Percentiles rank a stretch among this genome's conserved stretches.
phyloP scores from a whole-genome alignment of 495 filamentous ascomycete species.

The Pseudomonodictys pantanalensis region DNA sequence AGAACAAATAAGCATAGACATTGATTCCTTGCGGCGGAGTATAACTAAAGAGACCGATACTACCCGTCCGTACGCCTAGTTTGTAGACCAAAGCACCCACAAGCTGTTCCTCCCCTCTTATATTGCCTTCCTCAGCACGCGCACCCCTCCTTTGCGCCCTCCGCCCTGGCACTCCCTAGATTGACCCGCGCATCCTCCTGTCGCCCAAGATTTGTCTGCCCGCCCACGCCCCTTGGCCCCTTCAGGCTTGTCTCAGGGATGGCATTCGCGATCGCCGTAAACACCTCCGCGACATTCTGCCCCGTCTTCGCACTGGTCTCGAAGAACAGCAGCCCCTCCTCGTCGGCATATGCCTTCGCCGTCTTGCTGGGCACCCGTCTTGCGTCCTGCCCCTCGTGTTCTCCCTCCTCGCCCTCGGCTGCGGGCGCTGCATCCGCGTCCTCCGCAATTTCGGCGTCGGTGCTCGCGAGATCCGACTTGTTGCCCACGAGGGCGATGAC shows the following conservation, averaged over 20 bases:
- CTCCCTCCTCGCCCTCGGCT: conserved; percentile 56
- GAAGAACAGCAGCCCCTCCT: conserved; percentile 90
- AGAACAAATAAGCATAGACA: too few relatives aligned
- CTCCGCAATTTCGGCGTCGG: conserved; percentile 40
- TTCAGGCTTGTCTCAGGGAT: conserved; percentile 96
- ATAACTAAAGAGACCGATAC: too few relatives aligned
- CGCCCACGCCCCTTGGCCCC: conserved; percentile 62
- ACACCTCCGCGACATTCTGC: conserved; percentile 87
- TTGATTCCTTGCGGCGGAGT: too few relatives aligned
- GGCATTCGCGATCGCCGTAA: conserved; percentile 96
- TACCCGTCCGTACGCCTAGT: too few relatives aligned
- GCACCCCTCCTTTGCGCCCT: conserved; percentile 81
- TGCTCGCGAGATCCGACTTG: conserved; percentile 76
- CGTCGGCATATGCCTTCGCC: conserved; percentile 90
- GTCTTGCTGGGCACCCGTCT: conserved; percentile 82
- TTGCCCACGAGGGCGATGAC: conserved; percentile 97
- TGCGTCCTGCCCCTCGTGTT: conserved; percentile 59
- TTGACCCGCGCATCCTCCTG: conserved; percentile 69
- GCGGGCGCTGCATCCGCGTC: conserved; percentile 33
- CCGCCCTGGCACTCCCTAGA: conserved; percentile 56
- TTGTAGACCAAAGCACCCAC: too few relatives aligned
- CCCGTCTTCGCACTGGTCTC: conserved; percentile 98
- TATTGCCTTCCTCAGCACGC: conserved; percentile 61
- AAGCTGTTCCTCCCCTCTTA: background rate
- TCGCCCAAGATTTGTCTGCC: conserved; percentile 43